Conservation (phyloP, 441 rosid genomes). For the Gossypium schwendimanii region DNA sequence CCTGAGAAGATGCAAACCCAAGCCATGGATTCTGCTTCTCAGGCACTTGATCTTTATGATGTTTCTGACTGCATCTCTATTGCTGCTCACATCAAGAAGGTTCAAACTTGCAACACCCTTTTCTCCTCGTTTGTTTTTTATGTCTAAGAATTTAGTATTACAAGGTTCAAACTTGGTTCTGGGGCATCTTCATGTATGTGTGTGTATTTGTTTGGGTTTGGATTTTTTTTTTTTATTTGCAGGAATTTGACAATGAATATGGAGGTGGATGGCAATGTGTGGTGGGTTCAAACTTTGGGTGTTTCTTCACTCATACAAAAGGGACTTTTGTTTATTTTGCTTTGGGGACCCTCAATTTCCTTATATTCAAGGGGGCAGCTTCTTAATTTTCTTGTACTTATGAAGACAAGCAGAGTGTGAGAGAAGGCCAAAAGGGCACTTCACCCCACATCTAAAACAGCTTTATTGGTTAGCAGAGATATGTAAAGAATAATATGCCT, state of each 20-base stretch:
- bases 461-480: neutral
- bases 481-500: neutral
- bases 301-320: constrained; percentile 77
- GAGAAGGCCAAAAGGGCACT: neutral
- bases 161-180: neutral
- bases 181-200: neutral
- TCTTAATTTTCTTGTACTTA: constrained; percentile 9
- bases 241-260: constrained; percentile 68
- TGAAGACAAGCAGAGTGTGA: neutral
- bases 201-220: neutral
- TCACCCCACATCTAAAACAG: too few relatives aligned
- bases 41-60: constrained; percentile 53
- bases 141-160: neutral
- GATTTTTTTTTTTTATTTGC: neutral
- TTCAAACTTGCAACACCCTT: neutral
- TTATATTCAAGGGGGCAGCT: constrained; percentile 74
- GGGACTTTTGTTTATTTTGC: constrained; percentile 78
- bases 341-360: constrained; percentile 71
- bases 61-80: constrained; percentile 47
- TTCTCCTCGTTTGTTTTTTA: neutral
- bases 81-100: constrained; percentile 58
- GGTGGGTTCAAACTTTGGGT: constrained; percentile 81
- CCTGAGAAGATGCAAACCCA: constrained; percentile 51
- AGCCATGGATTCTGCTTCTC: constrained; percentile 56
- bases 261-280: constrained; percentile 95